Evolutionary conservation across 2,329 filamentous ascomycete species (phyloP).

Genomic region (Dothistroma pini): DNA sequence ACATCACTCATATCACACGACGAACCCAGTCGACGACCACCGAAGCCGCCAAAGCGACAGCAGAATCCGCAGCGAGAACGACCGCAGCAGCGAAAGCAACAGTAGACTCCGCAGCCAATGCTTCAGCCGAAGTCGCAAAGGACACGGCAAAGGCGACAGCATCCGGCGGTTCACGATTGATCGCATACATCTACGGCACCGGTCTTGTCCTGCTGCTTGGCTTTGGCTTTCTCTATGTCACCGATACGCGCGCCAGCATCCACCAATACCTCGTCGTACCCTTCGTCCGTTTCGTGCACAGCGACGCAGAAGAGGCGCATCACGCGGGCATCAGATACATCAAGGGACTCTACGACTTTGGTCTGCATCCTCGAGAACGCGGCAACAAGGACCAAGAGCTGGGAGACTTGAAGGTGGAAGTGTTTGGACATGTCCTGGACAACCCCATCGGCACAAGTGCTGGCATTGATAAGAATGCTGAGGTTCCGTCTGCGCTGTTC

Average conservation of each 20-base stretch:
- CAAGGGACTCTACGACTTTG: slow-evolving; percentile 67
- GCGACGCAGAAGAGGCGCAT: slow-evolving; percentile 90
- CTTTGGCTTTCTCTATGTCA: slow-evolving; percentile 50
- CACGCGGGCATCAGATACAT: slow-evolving; percentile 69
- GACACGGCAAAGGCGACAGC: slow-evolving; percentile 29
- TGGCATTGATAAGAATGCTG: slow-evolving; percentile 90
- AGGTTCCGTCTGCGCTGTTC: slow-evolving; percentile 80
- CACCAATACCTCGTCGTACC: slow-evolving; percentile 56
- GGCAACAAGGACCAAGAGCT: slow-evolving; percentile 52
- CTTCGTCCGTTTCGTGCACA: slow-evolving; percentile 60
- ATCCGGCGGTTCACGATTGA: slow-evolving; percentile 43
- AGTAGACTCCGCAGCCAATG: background rate
- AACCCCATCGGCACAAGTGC: slow-evolving; percentile 96
- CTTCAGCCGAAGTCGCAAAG: slow-evolving; percentile 23
- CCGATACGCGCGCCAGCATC: slow-evolving; percentile 52
- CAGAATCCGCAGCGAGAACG: slow-evolving; percentile 5
- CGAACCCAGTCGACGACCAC: slow-evolving; percentile 16
- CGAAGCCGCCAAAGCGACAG: slow-evolving; percentile 2
- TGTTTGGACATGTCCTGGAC: slow-evolving; percentile 72
- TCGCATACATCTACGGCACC: slow-evolving; percentile 53
- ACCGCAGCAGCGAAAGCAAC: slow-evolving; percentile 7
- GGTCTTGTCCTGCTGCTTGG: slow-evolving; percentile 48
- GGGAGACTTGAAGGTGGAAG: slow-evolving; percentile 55
- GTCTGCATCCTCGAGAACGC: slow-evolving; percentile 79
- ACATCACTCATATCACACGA: slow-evolving; percentile 8